Evolutionary conservation across 2,329 filamentous ascomycete genomes (phyloP), one percentile per base, ranked within the genome.

Genomic region (Epichloe uncinata): DNA sequence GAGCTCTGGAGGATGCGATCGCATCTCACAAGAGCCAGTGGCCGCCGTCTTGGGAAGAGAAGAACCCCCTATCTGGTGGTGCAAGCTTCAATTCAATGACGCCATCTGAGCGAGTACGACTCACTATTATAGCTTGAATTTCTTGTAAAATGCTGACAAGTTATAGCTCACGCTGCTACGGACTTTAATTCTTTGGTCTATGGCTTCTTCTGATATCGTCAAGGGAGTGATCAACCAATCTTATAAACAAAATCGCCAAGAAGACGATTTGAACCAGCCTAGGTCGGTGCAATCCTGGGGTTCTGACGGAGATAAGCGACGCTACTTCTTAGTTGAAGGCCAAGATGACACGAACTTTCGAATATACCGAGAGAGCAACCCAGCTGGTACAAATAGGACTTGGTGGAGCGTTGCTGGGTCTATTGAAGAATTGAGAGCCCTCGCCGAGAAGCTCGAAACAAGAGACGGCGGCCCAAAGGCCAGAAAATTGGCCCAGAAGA

Each of bases 371-470:
- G 93, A 98, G 68, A 91, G 87, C 67, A 94, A 95, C 60, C 85
- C 87, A 12, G 81, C 82, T 5, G 77, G 84, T 34, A 78, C 85
- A 43, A 84, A 84, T 54, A 69, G 81, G 54, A 88, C 87, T 22
- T 98, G 93, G 93, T 88, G 87, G 78, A 96, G 84, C 61, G 82
- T 97, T 41, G 93, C 93, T 15, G 88, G 91, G 6, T 84, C 76
- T 45, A 96, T 98, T 45, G 88, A 94, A 5, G 91, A 97, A 63
- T 72, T 96, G 54, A 83, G 79, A 58, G 72, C 69, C 5, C 71
- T 97, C 46, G 84, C 84, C 5, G 80, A 85, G 46, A 94, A 86
- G 64, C 77, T 98, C 9, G 78, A 82, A 48, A 79, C 74, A 3
- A 77, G 79, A 37, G 91, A 97, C 58, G 86, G 85, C 48, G 85